Percentiles rank a stretch among this genome's conserved stretches.
Evolutionary conservation across 768 basidiomycete species (phyloP).

Genomic region (Grammothele lineata): DNA sequence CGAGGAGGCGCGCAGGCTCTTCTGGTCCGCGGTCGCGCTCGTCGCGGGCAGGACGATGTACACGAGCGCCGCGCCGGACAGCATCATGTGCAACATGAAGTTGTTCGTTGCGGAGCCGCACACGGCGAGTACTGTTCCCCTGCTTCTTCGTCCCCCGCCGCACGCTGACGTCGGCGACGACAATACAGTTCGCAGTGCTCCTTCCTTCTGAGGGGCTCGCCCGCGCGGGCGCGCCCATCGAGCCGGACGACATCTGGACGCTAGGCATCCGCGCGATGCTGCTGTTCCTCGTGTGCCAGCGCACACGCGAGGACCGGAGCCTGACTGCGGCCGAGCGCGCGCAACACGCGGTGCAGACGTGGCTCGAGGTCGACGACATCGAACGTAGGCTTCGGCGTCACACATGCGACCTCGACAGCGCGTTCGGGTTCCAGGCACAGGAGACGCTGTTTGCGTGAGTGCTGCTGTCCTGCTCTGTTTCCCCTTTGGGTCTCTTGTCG

Average conservation of each 20-base stretch:
- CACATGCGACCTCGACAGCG: slow-evolving; percentile 6
- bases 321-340: slow-evolving; percentile 10
- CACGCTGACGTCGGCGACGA: not conserved
- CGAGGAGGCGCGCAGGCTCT: slow-evolving; percentile 11
- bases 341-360: slow-evolving; percentile 10
- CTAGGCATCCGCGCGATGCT: slow-evolving; percentile 9
- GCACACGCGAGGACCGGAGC: slow-evolving; percentile 1
- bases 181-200: slow-evolving; percentile 5
- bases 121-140: slow-evolving; percentile 4
- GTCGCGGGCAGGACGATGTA: slow-evolving; percentile 40
- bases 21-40: slow-evolving; percentile 21
- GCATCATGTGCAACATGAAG: not conserved
- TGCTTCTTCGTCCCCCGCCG: not conserved
- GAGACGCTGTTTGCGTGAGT: slow-evolving; percentile 13
- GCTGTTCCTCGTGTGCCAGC: slow-evolving; percentile 8
- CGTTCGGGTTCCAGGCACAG: slow-evolving; percentile 8
- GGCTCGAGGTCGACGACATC: slow-evolving; percentile 14
- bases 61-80: slow-evolving; percentile 31
- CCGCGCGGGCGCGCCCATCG: slow-evolving; percentile 17
- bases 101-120: slow-evolving; percentile 11
- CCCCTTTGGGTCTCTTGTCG: no score
- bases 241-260: slow-evolving; percentile 11
- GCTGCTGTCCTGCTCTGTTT: not conserved
- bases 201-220: slow-evolving; percentile 7
- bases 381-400: slow-evolving; percentile 8